phyloP scores from a whole-genome alignment of 192 early-diverging fungal species.

The Endogone sp. region DNA sequence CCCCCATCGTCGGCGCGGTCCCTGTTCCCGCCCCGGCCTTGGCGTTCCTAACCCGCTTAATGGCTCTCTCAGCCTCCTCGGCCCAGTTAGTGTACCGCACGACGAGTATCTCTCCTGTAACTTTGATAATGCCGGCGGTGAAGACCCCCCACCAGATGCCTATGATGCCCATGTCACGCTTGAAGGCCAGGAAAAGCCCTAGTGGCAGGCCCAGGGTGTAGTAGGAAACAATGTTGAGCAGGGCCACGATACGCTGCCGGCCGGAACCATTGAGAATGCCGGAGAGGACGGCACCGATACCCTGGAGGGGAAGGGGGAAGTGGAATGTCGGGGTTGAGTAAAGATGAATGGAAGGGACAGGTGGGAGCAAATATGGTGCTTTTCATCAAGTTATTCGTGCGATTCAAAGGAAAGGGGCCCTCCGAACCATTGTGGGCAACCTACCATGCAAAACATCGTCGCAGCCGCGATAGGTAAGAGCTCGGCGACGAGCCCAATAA shows the following conservation, averaged over 20 bases:
- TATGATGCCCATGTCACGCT: conserved; percentile 11
- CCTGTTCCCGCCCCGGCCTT: too few relatives aligned
- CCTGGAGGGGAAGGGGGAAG: not conserved
- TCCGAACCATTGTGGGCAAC: not conserved
- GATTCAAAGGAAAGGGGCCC: too few relatives aligned
- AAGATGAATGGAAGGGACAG: not conserved
- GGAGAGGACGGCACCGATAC: conserved; percentile 18
- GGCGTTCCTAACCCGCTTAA: not conserved
- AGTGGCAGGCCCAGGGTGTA: conserved; percentile 20
- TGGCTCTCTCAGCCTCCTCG: not conserved
- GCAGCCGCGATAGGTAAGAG: conserved; percentile 14
- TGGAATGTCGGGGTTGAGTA: not conserved
- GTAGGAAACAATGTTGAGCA: conserved; percentile 17
- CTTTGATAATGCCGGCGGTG: conserved; percentile 13
- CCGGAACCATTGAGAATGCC: conserved; percentile 21
- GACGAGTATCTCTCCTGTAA: conserved; percentile 8
- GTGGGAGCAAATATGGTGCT: not conserved
- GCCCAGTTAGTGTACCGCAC: not conserved
- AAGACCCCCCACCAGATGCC: conserved; percentile 25
- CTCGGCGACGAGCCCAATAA: conserved; percentile 11
- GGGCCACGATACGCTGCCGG: conserved; percentile 16
- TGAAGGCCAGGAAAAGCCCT: conserved; percentile 16
- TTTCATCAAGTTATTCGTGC: not conserved
- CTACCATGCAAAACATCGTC: conserved; percentile 14
- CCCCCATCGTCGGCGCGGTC: too few relatives aligned